Evolutionary conservation across 345 rosid species (phyloP), one percentile per base, ranked within the genome.

Genomic region (Tarenaya hassleriana): DNA sequence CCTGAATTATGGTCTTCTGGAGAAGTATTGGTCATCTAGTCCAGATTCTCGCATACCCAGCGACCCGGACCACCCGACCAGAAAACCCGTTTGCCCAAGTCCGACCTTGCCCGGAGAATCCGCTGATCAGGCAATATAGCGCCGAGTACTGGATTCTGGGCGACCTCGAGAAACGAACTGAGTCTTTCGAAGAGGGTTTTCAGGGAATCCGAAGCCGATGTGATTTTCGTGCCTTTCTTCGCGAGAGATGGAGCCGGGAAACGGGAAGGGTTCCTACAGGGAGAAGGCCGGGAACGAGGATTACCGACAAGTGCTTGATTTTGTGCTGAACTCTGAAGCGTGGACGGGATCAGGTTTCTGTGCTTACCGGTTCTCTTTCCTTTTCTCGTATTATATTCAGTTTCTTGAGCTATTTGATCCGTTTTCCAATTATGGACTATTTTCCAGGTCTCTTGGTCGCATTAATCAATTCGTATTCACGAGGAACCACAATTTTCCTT

Each of bases 131-230:
- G 68, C 98, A 92, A 69, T 92, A 92, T 73, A 92, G 95, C 34
- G 97, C 97, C 1, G 98, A 92, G 86, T 85, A 83, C 52, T 92
- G 98, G 98, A 74, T 92, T 64, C 44, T 83, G 59, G 88, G 84
- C 4, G 98, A 92, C 68, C 72, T 92, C n/a, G 82, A 61, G 11
- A 35, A 70, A 12, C 69, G 83, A 47, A 47, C 57, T 10, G 61
- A 41, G 37, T 88, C 97, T 11, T 79, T 75, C 42, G 88, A 71
- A 64, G 51, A 75, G 97, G 69, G 94, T 88, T 17, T 67, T 51
- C 35, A 68, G 61, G 32, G 69, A 49, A 16, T 57, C 61, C 1
- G 83, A 75, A 4, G 94, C 95, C 10, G 98, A 92, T 61, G 94
- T 88, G 9, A 68, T 92, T 33, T 85, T 85, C 16, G 95, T 92